Conservation (phyloP, 176 grass and related monocot genomes). For the Panicum miliaceum region DNA sequence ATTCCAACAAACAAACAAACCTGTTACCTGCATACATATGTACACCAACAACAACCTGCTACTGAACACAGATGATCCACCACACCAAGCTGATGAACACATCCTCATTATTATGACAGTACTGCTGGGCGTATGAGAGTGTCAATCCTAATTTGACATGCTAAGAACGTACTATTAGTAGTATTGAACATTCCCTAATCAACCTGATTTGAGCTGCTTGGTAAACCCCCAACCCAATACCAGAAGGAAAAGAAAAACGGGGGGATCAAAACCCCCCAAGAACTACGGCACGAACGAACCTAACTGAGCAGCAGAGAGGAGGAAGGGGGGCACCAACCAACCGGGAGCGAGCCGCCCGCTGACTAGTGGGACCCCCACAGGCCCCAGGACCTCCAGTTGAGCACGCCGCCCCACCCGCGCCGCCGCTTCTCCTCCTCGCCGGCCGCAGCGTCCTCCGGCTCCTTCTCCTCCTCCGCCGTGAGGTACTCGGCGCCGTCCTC, state of each 20-base stretch:
- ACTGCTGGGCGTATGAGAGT: not conserved
- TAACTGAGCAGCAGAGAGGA: not conserved
- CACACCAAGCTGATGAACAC: not conserved
- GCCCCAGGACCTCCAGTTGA: constrained; percentile 39
- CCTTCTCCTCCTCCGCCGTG: not conserved
- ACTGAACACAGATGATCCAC: constrained; percentile 5
- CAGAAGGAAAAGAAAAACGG: not conserved
- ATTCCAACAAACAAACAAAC: not conserved
- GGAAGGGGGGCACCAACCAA: not conserved
- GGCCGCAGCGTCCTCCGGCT: not conserved
- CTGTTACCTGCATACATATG: not conserved
- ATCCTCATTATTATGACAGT: constrained; percentile 14
- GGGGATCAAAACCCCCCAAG: constrained; percentile 4
- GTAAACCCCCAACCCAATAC: not conserved
- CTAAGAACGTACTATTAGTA: not conserved
- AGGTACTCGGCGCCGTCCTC: not conserved
- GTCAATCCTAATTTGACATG: not conserved
- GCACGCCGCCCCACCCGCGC: constrained; percentile 50
- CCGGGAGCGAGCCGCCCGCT: not conserved
- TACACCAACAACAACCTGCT: not conserved
- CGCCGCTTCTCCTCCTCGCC: constrained; percentile 53
- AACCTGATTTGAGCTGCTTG: not conserved
- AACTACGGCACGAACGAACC: not conserved
- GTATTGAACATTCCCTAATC: constrained; percentile 4
- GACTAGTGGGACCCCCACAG: constrained; percentile 50